Percentiles rank a stretch among this genome's conserved stretches.
Evolutionary conservation across 345 rosid genomes (phyloP).

Genomic region (Brassica carinata): DNA sequence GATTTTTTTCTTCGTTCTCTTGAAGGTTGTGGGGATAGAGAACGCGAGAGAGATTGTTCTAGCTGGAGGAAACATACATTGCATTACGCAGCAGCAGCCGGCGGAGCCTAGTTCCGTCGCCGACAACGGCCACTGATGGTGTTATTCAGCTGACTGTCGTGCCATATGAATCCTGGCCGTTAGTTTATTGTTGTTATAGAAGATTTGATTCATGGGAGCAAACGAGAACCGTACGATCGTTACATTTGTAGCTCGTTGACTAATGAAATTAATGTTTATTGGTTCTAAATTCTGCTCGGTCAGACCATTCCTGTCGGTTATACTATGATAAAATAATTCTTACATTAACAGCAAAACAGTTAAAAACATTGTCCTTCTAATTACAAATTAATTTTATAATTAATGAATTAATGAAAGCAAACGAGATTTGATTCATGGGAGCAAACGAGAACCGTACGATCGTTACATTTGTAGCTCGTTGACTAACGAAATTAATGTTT

Average conservation of each 20-base stretch:
- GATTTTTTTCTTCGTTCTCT: not conserved
- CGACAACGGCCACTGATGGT: constrained; percentile 8
- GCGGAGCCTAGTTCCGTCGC: constrained; percentile 33
- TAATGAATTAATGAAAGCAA: no score
- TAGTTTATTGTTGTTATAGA: not conserved
- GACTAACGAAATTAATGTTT: not conserved
- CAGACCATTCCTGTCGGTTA: not conserved
- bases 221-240: constrained; percentile 6
- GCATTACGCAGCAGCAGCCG: constrained; percentile 95
- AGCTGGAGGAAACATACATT: constrained; percentile 93
- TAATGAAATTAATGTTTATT: not conserved
- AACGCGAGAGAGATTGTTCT: constrained; percentile 85
- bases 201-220: not conserved
- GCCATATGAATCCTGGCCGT: constrained; percentile 19
- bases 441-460: constrained; percentile 5
- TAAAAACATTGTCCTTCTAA: not conserved
- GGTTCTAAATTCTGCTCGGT: not conserved
- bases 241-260: not conserved
- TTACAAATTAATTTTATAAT: not conserved
- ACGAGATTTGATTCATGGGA: not conserved
- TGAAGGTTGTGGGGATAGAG: constrained; percentile 71
- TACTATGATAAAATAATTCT: not conserved
- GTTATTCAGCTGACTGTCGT: not conserved
- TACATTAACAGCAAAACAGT: not conserved
- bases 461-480: not conserved